Evolutionary conservation across 306 rosid genomes (phyloP).

Genomic region (Quercus rubra): DNA sequence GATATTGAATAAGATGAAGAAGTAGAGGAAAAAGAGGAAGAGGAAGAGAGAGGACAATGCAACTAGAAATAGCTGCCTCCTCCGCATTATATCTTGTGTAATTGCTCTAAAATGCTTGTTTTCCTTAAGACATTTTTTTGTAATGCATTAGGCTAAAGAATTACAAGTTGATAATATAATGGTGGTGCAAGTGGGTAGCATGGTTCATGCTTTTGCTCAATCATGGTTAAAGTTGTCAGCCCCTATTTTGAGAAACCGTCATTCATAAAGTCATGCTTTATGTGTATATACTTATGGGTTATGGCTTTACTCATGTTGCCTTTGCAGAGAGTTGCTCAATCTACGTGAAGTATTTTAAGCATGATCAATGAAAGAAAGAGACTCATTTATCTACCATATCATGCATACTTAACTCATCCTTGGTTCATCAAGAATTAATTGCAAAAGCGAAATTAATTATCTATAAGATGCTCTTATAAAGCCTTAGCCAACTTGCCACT

Average conservation of each 20-base stretch:
- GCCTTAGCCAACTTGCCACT: no score
- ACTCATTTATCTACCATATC: not conserved
- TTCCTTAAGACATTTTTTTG: not conserved
- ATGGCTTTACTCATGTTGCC: not conserved
- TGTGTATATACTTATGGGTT: not conserved
- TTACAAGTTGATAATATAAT: not conserved
- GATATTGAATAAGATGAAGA: slow-evolving; percentile 13
- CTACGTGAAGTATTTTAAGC: not conserved
- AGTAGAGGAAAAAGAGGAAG: slow-evolving; percentile 5
- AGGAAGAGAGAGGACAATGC: not conserved
- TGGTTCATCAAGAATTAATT: no score
- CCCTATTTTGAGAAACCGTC: not conserved
- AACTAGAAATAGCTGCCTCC: not conserved
- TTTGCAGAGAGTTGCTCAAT: not conserved
- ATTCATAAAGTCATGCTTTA: not conserved
- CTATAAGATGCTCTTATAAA: no score
- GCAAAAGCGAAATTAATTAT: no score
- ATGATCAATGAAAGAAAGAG: not conserved
- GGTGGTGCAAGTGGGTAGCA: not conserved
- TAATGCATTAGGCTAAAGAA: not conserved
- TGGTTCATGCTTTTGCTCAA: not conserved
- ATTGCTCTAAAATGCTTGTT: not conserved
- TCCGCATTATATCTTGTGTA: not conserved
- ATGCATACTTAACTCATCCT: not conserved
- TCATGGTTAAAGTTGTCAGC: not conserved